phyloP scores from a whole-genome alignment of 768 basidiomycete genomes.

The Lentinula detonsa region DNA sequence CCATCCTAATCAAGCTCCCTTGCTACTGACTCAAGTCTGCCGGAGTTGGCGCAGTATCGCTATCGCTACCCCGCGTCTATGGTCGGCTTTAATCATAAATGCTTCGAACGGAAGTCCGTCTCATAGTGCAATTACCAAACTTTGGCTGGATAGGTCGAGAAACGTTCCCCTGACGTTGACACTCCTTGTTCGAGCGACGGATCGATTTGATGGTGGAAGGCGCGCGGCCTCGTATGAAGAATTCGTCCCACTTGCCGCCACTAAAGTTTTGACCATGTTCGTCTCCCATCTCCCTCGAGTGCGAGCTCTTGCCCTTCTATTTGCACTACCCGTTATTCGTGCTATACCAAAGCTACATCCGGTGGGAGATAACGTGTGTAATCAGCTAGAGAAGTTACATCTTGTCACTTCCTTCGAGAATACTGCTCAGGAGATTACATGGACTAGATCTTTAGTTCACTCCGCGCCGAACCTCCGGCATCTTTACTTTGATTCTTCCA shows the following conservation, averaged over 20 bases:
- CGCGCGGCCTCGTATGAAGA: not conserved
- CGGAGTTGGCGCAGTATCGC: conserved; percentile 35
- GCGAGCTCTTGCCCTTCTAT: not conserved
- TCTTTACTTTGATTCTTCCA: not conserved
- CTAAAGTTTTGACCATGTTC: not conserved
- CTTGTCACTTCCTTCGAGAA: not conserved
- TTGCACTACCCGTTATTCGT: not conserved
- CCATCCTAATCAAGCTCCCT: conserved; percentile 18
- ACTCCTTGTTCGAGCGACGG: not conserved
- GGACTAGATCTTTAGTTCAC: not conserved
- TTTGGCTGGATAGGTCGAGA: not conserved
- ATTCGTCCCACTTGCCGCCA: not conserved
- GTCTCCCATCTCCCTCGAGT: not conserved
- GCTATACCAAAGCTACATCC: not conserved
- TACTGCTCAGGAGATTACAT: not conserved
- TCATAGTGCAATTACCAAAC: not conserved
- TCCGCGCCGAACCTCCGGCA: not conserved
- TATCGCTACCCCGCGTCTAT: conserved; percentile 29
- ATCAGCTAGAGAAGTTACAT: not conserved
- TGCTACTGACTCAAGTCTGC: conserved; percentile 36
- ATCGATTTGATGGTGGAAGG: not conserved
- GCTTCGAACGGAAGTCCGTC: not conserved
- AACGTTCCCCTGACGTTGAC: not conserved
- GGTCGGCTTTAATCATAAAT: conserved; percentile 16
- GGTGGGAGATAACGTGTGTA: not conserved